phyloP scores from a whole-genome alignment of 2,329 filamentous ascomycete genomes.

The Cyclaneusma minus region DNA sequence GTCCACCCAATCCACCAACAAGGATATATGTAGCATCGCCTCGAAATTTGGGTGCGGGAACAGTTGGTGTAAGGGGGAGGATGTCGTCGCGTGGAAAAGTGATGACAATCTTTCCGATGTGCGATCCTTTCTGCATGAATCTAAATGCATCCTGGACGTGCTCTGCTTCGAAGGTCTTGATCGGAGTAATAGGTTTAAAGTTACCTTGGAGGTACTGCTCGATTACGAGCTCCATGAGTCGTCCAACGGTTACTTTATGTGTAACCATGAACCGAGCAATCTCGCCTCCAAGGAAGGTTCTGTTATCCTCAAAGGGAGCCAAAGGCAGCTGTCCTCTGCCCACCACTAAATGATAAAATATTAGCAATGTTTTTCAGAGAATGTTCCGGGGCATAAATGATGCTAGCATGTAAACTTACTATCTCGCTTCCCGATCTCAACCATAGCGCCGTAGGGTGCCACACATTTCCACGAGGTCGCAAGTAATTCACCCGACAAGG shows the following conservation, averaged over 20 bases:
- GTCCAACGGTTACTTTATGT: conserved; percentile 1
- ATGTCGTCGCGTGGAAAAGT: conserved; percentile 2
- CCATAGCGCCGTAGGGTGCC: conserved; percentile 20
- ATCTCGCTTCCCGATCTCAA: conserved; percentile 22
- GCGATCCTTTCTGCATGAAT: conserved; percentile 1
- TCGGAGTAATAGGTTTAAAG: conserved; percentile 15
- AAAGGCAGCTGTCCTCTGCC: conserved; percentile 9
- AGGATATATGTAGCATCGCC: conserved; percentile 20
- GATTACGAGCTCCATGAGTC: conserved; percentile 6
- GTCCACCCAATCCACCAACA: conserved; percentile 25
- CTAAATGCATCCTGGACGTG: conserved; percentile 10
- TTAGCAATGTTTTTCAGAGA: no score
- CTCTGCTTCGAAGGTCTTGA: conserved; percentile 20
- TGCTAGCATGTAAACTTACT: no score
- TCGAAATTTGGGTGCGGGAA: background rate
- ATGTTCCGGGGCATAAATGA: no score
- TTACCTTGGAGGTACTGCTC: conserved; percentile 7
- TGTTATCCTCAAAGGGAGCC: conserved; percentile 12
- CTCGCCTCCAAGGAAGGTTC: conserved; percentile 1
- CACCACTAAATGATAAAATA: no score
- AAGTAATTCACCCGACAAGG: conserved; percentile 16
- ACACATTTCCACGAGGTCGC: conserved; percentile 27
- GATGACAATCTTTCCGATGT: conserved; percentile 2
- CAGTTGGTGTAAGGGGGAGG: conserved; percentile 3
- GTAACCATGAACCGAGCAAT: conserved; percentile 2